phyloP scores from a whole-genome alignment of 345 rosid species.

The Salix dunnii region DNA sequence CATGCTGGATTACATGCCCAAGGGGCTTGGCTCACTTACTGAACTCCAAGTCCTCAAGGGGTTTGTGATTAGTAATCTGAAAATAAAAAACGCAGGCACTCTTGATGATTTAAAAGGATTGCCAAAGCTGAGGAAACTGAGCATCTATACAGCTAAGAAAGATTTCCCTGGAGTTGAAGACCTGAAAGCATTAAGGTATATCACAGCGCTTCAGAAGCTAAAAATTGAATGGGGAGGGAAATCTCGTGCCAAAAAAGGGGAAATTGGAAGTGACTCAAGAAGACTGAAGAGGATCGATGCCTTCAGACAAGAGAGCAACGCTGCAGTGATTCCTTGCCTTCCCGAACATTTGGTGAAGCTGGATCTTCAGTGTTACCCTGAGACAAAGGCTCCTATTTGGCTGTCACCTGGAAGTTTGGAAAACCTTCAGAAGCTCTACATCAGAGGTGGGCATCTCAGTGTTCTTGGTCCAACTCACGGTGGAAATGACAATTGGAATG shows the following conservation, averaged over 20 bases:
- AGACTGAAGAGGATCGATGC: neutral
- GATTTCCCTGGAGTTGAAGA: neutral
- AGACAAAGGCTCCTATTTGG: conserved; percentile 9
- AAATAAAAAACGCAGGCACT: conserved; percentile 7
- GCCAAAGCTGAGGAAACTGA: conserved; percentile 34
- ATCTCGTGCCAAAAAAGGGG: neutral
- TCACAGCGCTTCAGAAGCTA: conserved; percentile 18
- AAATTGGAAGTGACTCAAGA: neutral
- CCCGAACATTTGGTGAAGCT: conserved; percentile 25
- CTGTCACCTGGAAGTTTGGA: conserved; percentile 10
- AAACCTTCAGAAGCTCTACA: conserved; percentile 23
- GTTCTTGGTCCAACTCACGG: neutral
- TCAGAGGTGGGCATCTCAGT: conserved; percentile 33
- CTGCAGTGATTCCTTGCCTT: conserved; percentile 3
- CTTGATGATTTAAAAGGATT: conserved; percentile 11
- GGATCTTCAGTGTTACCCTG: conserved; percentile 40
- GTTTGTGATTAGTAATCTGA: conserved; percentile 41
- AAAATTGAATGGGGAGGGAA: conserved; percentile 43
- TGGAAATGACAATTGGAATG: conserved; percentile 6
- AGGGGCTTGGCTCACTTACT: conserved; percentile 30
- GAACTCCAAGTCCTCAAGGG: conserved; percentile 59
- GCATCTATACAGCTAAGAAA: conserved; percentile 21
- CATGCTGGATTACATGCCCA: conserved; percentile 49
- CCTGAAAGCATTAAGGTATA: neutral
- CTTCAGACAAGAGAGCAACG: neutral